Evolutionary conservation across 768 basidiomycete genomes (phyloP).

Genomic region (Trichaptum fuscoviolaceum): DNA sequence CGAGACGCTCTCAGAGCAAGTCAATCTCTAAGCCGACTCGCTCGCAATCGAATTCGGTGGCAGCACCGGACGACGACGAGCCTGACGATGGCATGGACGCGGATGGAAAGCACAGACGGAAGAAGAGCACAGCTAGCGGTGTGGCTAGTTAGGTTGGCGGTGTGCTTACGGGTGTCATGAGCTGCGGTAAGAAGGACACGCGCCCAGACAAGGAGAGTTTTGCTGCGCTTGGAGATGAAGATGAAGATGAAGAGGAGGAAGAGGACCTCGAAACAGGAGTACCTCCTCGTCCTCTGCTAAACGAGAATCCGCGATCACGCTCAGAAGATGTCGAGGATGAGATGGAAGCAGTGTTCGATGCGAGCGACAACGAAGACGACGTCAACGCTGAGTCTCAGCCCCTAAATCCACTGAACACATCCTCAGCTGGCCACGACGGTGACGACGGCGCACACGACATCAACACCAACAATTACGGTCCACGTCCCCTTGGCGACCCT

Average conservation of each 20-base stretch:
- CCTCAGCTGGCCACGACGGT: background rate
- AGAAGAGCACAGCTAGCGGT: conserved; percentile 20
- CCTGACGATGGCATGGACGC: conserved; percentile 30
- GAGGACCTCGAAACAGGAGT: conserved; percentile 13
- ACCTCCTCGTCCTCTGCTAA: conserved; percentile 28
- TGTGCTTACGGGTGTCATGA: conserved; percentile 41
- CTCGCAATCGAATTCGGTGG: conserved; percentile 56
- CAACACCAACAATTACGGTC: conserved; percentile 17
- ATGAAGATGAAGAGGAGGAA: conserved; percentile 22
- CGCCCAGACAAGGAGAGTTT: conserved; percentile 46
- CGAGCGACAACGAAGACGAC: conserved; percentile 66
- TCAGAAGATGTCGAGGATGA: conserved; percentile 42
- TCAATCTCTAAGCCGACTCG: conserved; percentile 56
- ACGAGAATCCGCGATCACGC: conserved; percentile 38
- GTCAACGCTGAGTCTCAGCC: conserved; percentile 43
- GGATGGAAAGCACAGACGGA: conserved; percentile 31
- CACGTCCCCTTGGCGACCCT: conserved; percentile 23
- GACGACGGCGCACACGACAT: background rate
- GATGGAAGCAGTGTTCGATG: conserved; percentile 86
- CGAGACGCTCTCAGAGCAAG: conserved; percentile 29
- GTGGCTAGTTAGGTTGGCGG: conserved; percentile 56
- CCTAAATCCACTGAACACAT: conserved; percentile 33
- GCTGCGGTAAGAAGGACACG: conserved; percentile 49
- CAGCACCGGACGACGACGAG: conserved; percentile 36
- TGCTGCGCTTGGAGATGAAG: conserved; percentile 44